Conservation (phyloP, 768 basidiomycete species). For the Hirschioporus abietinus region DNA sequence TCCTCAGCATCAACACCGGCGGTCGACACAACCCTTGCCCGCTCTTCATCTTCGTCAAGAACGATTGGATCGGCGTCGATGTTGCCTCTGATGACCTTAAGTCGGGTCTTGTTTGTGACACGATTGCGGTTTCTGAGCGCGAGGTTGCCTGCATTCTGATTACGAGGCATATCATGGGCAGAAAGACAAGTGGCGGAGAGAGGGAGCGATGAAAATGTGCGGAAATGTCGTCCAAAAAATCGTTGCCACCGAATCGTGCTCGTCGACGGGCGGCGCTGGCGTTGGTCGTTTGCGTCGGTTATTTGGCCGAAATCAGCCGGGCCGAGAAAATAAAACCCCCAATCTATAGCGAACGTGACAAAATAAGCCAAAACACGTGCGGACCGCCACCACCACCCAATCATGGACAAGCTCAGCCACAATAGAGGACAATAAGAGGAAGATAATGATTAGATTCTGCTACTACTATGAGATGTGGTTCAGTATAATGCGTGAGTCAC, state of each 20-base stretch:
- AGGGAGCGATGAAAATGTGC: constrained; percentile 15
- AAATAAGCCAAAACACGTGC: constrained; percentile 5
- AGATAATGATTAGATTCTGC: not conserved
- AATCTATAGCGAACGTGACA: not conserved
- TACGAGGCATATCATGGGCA: constrained; percentile 81
- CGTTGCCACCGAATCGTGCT: constrained; percentile 4
- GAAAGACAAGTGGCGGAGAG: constrained; percentile 34
- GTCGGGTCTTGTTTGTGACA: constrained; percentile 89
- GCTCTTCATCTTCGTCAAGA: constrained; percentile 83
- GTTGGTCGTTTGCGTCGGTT: constrained; percentile 6
- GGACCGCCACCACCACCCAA: not conserved
- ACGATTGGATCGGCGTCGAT: constrained; percentile 77
- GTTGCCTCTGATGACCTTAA: constrained; percentile 76
- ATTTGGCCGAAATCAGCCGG: constrained; percentile 1
- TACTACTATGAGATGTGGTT: not conserved
- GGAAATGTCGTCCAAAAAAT: not conserved
- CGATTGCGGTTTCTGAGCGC: constrained; percentile 82
- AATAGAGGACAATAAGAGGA: not conserved
- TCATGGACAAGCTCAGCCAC: not conserved
- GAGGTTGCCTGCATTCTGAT: constrained; percentile 69
- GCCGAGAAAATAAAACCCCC: constrained; percentile 3
- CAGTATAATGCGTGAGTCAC: not conserved
- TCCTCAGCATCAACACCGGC: constrained; percentile 91
- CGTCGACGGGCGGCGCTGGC: constrained; percentile 1
- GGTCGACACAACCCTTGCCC: constrained; percentile 72